These are phyloP conservation scores for Trametes cingulata DNA, from an alignment of 768 basidiomycete species.

Conservation along the genomic window DNA sequence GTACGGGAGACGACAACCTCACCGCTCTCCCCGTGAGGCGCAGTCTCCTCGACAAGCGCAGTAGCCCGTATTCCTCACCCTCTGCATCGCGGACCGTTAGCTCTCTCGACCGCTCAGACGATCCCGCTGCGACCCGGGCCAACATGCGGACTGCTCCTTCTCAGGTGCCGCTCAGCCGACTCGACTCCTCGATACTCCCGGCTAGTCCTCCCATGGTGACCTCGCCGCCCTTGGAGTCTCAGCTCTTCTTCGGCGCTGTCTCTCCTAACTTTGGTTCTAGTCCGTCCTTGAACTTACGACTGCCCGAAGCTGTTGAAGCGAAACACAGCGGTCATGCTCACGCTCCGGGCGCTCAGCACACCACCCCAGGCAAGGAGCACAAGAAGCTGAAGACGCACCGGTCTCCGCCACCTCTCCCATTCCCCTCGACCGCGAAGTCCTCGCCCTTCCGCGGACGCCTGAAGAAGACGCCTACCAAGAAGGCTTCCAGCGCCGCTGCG, in stretches of 20 bases:
- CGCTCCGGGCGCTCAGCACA: background rate
- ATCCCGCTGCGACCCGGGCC: background rate
- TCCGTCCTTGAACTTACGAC: constrained; percentile 15
- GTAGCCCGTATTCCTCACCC: constrained; percentile 26
- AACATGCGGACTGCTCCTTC: background rate
- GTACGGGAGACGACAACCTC: constrained; percentile 37
- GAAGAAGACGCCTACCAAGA: constrained; percentile 19
- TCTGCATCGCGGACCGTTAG: constrained; percentile 18
- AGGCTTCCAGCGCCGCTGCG: background rate
- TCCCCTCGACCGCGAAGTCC: constrained; percentile 18
- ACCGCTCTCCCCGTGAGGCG: constrained; percentile 42
- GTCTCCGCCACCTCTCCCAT: constrained; percentile 26
- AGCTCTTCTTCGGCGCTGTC: constrained; percentile 48
- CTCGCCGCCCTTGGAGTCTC: constrained; percentile 56
- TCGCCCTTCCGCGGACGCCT: constrained; percentile 25
- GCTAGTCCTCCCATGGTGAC: constrained; percentile 57
- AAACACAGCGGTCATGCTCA: background rate
- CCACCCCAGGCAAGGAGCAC: background rate
- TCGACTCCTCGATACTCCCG: constrained; percentile 47
- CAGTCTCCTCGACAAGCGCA: constrained; percentile 30
- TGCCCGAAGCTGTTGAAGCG: background rate
- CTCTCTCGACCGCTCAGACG: background rate
- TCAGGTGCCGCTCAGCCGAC: constrained; percentile 18
- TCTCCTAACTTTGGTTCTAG: constrained; percentile 18
- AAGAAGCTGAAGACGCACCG: constrained; percentile 25